Percentiles rank a stretch among this genome's conserved stretches.
phyloP scores from a whole-genome alignment of 2,329 filamentous ascomycete species.

The Nothophaeocryptopus gaeumannii region DNA sequence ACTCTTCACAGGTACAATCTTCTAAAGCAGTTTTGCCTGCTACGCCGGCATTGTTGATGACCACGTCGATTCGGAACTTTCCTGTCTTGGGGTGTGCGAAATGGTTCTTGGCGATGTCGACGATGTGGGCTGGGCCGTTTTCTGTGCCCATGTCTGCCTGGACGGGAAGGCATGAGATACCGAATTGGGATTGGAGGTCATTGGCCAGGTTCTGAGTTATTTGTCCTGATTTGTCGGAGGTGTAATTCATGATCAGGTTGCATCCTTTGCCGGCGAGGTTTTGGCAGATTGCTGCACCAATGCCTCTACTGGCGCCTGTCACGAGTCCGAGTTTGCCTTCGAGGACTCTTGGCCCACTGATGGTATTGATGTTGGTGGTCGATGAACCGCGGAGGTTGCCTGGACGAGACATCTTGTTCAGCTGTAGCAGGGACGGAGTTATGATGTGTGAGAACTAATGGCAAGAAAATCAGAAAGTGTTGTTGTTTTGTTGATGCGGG shows the following conservation, averaged over 20 bases:
- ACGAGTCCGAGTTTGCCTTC: conserved; percentile 76
- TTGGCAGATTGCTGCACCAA: conserved; percentile 65
- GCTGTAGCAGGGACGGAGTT: too few relatives aligned
- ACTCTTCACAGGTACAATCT: conserved; percentile 63
- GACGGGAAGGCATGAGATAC: conserved; percentile 59
- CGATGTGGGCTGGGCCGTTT: conserved; percentile 58
- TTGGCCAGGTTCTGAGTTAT: conserved; percentile 54
- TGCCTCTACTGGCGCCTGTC: conserved; percentile 77
- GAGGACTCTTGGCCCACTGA: conserved; percentile 34
- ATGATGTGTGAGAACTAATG: not conserved
- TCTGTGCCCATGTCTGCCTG: conserved; percentile 69
- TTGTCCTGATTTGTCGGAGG: conserved; percentile 58
- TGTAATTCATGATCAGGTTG: conserved; percentile 69
- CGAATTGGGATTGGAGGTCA: conserved; percentile 55
- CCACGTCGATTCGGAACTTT: conserved; percentile 71
- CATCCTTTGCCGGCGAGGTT: conserved; percentile 72
- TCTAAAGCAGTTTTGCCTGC: conserved; percentile 62
- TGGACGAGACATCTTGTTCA: conserved; percentile 20
- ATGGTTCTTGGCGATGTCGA: conserved; percentile 58
- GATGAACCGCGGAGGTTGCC: conserved; percentile 15
- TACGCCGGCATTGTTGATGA: conserved; percentile 82
- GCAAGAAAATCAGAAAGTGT: too few relatives aligned
- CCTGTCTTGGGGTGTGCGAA: conserved; percentile 55
- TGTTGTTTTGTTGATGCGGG: too few relatives aligned
- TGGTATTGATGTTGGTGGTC: conserved; percentile 16